Percentiles rank a stretch among this genome's conserved stretches.
These are phyloP conservation scores for Ambrosiella xylebori DNA, from an alignment of 2,329 filamentous ascomycete species.

Conservation along the genomic window DNA sequence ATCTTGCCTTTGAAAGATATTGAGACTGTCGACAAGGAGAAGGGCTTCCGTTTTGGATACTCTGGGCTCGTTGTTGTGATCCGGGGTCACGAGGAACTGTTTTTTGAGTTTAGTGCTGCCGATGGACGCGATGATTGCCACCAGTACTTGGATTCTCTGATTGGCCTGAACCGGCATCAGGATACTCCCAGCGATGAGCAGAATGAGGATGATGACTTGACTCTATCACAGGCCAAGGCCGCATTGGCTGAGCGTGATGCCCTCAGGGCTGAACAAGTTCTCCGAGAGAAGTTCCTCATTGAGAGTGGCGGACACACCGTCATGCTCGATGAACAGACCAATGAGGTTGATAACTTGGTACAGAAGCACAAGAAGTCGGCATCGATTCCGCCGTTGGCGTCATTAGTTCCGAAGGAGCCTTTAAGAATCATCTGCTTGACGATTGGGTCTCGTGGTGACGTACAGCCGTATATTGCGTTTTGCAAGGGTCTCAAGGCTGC, in stretches of 20 bases:
- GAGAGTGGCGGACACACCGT: neutral
- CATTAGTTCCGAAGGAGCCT: conserved; percentile 70
- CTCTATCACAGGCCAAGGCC: conserved; percentile 36
- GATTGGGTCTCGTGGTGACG: conserved; percentile 87
- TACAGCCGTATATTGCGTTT: conserved; percentile 92
- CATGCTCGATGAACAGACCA: neutral
- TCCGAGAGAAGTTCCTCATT: conserved; percentile 16
- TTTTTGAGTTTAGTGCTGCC: conserved; percentile 73
- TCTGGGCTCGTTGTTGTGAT: conserved; percentile 86
- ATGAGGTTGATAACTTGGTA: conserved; percentile 50
- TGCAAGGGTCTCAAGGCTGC: conserved; percentile 82
- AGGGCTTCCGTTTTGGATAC: conserved; percentile 83
- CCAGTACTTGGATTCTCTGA: conserved; percentile 1
- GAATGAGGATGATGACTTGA: conserved; percentile 41
- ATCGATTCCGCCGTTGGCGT: conserved; percentile 47
- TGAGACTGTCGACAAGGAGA: conserved; percentile 86
- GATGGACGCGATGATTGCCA: conserved; percentile 78
- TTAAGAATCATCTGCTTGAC: conserved; percentile 83
- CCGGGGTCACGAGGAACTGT: conserved; percentile 82
- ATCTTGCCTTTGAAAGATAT: conserved; percentile 82
- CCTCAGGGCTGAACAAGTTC: conserved; percentile 25
- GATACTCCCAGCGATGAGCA: neutral
- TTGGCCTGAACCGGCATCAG: neutral
- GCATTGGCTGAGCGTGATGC: conserved; percentile 70
- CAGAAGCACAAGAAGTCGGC: conserved; percentile 27